phyloP scores from a whole-genome alignment of 2,329 filamentous ascomycete genomes.

The Diaporthe ampelina region DNA sequence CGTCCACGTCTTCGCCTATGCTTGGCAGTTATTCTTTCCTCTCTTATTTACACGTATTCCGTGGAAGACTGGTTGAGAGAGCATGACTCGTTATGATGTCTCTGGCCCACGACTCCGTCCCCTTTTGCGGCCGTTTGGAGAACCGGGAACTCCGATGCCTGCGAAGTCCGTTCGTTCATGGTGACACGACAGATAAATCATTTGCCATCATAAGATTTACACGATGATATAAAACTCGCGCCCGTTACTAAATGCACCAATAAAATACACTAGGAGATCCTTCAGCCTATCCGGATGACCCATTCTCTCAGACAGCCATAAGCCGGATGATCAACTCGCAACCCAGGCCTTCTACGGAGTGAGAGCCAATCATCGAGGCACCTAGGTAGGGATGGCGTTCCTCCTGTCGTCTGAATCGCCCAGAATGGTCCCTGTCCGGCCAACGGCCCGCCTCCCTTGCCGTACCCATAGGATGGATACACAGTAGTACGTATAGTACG shows the following conservation, averaged over 20 bases:
- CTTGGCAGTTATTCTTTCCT: neutral
- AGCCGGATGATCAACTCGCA: neutral
- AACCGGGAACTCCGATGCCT: neutral
- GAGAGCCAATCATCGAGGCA: neutral
- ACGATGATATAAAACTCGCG: neutral
- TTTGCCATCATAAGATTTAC: neutral
- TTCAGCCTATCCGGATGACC: neutral
- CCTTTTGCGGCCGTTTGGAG: neutral
- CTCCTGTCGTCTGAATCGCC: neutral
- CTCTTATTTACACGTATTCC: neutral
- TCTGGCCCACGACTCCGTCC: neutral
- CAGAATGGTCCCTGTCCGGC: neutral
- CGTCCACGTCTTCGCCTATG: neutral
- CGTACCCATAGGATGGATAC: neutral
- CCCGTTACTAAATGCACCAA: neutral
- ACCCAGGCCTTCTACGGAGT: neutral
- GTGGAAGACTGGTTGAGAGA: neutral
- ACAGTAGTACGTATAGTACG: no score
- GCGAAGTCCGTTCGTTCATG: neutral
- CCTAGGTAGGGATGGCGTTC: neutral
- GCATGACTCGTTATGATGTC: neutral
- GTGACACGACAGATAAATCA: neutral
- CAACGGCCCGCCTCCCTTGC: constrained; percentile 20
- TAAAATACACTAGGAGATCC: neutral
- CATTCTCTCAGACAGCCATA: neutral